Conservation (phyloP, 345 rosid genomes). For the Eucalyptus tenuipes region DNA sequence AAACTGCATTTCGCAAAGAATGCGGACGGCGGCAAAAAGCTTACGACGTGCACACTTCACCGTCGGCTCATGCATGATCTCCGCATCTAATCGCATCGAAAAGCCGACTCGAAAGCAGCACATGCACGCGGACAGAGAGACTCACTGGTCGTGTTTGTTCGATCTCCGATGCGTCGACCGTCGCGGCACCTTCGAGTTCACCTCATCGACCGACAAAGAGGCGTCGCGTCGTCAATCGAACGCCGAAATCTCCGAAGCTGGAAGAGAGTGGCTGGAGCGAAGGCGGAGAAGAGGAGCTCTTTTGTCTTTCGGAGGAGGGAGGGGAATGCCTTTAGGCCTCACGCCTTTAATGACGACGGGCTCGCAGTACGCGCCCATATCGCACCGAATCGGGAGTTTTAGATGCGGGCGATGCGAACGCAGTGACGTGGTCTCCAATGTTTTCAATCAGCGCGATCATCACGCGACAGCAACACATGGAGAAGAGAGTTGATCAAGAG, state of each 20-base stretch:
- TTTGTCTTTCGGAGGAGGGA: not conserved
- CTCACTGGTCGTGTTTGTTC: not conserved
- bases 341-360: not conserved
- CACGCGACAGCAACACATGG: rapidly evolving
- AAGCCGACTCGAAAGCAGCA: not conserved
- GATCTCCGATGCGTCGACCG: not conserved
- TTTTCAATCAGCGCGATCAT: too few relatives aligned
- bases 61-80: not conserved
- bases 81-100: not conserved
- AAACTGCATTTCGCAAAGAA: not conserved
- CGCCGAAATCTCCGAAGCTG: too few relatives aligned
- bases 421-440: not conserved
- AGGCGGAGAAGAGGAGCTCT: not conserved
- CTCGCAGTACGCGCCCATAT: not conserved
- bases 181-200: not conserved
- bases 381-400: not conserved
- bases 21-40: not conserved
- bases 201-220: not conserved
- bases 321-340: not conserved
- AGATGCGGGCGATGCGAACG: not conserved
- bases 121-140: not conserved
- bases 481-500: not conserved
- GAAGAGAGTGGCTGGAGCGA: not conserved
- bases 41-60: not conserved
- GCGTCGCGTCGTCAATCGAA: too few relatives aligned